Evolutionary conservation across 2,329 filamentous ascomycete genomes (phyloP).

Genomic region (Byssochlamys sp.): DNA sequence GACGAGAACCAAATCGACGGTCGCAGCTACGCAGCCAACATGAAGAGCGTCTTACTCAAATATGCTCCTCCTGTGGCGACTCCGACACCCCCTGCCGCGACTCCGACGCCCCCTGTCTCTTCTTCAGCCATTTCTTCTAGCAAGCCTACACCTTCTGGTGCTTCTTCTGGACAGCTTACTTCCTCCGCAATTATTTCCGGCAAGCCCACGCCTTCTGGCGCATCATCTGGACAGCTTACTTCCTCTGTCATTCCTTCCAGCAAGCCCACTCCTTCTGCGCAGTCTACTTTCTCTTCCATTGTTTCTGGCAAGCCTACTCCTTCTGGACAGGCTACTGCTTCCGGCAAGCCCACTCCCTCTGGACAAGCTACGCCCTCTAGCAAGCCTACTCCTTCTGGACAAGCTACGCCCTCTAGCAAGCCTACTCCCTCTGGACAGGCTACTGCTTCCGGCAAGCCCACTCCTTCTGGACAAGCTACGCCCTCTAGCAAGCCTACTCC

Average conservation of each 20-base stretch:
- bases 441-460: background rate
- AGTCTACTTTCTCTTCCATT: no score
- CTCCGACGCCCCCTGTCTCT: constrained; percentile 1
- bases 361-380: background rate
- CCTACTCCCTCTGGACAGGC: background rate
- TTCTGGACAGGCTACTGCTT: background rate
- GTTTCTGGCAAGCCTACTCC: background rate
- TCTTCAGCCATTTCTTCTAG: background rate
- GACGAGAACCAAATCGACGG: constrained; percentile 9
- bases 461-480: background rate
- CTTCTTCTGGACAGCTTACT: background rate
- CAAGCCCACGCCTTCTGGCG: background rate
- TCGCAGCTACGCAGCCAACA: constrained; percentile 9
- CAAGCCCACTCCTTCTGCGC: background rate
- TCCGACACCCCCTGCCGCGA: constrained; percentile 2
- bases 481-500: background rate
- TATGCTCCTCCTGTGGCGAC: constrained; percentile 10
- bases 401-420: background rate
- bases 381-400: background rate
- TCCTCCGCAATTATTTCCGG: background rate
- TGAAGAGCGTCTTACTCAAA: constrained; percentile 8
- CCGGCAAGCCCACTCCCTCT: background rate
- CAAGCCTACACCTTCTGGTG: background rate
- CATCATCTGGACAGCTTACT: no score
- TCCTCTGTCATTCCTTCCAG: no score